A percentile compares a stretch with the other conserved stretches of the same genome.
Conservation (phyloP, 257 asterid species). For the Pogostemon cablin region DNA sequence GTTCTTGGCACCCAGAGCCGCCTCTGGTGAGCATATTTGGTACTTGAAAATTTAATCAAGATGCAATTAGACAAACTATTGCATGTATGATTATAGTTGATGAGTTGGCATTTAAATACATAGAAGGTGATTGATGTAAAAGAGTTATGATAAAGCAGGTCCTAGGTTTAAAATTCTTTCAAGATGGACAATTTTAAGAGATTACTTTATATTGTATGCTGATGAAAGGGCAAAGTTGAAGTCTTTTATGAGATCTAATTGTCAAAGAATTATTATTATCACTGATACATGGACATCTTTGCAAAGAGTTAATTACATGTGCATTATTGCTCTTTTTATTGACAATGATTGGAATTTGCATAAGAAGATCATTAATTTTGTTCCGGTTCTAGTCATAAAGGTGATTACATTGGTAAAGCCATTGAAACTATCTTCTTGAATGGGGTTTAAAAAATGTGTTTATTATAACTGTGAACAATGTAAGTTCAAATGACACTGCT, state of each 20-base stretch:
- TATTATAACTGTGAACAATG: background rate
- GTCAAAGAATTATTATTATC: background rate
- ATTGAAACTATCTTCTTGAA: background rate
- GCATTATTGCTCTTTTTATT: background rate
- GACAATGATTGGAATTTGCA: background rate
- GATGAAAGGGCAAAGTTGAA: background rate
- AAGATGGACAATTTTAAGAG: background rate
- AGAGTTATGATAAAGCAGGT: too few species aligned
- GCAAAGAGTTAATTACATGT: background rate
- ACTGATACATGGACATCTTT: background rate
- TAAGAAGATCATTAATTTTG: background rate
- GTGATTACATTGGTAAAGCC: background rate
- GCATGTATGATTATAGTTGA: too few species aligned
- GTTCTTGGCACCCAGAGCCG: too few species aligned
- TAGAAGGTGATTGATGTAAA: too few species aligned
- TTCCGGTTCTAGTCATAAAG: too few species aligned
- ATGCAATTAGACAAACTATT: too few species aligned
- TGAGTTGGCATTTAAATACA: too few species aligned
- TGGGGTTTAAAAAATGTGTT: background rate
- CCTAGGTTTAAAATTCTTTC: background rate
- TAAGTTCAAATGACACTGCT: background rate
- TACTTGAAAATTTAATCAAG: too few species aligned
- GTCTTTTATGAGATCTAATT: slow-evolving; percentile 3
- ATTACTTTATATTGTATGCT: background rate
- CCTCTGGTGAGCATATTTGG: too few species aligned